Evolutionary conservation across 352 stramenopile genomes (phyloP), one percentile per base, ranked within the genome.

Genomic region (Phytopythium ostracodes): DNA sequence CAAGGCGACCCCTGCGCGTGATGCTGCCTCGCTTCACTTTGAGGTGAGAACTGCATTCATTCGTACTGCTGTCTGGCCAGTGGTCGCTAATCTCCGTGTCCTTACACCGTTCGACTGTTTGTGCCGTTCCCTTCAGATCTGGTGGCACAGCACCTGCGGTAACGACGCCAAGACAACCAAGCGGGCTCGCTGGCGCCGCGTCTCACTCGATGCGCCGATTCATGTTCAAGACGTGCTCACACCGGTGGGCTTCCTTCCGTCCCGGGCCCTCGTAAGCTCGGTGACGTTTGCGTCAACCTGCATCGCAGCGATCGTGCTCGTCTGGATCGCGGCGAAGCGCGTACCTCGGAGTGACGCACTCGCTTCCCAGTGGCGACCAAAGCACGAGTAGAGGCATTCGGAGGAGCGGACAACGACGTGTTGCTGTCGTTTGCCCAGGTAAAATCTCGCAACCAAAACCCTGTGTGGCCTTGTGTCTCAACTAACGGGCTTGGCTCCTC

Each of bases 231-330:
- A 68, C 18, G 66, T 80, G 18, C 50, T 66, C 12, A 76, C 63
- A 5, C 78, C 78, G 6, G 76, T 86, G 0, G 78, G 78, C 11
- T 84, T 75, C 40, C 56, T 88, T 29, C 70, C 76, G 31, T 80
- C 56, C 4, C 60, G 49, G 24, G 52, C 63, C 25, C 44, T 86
- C 51, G 78, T 88, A 60, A 86, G 76, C 46, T 68, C 72, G 9
- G 52, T 72, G 44, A 88, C 78, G 47, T 54, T 88, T 42, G 61
- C 73, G 11, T 76, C 74, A 31, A 66, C 78, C 25, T 78, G 59
- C 47, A 22, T 68, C 47, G 74, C 76, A 9, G 72, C 78, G 0
- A 44, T 70, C 14, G 27, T 81, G 36, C 76, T 88, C 27, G 35
- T 86, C 0, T 73, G 67, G 62, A 60, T 83, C 58, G 70, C 73